These are phyloP conservation scores for Fraxinus excelsior DNA, from an alignment of 257 asterid species.

Conservation along the genomic window DNA sequence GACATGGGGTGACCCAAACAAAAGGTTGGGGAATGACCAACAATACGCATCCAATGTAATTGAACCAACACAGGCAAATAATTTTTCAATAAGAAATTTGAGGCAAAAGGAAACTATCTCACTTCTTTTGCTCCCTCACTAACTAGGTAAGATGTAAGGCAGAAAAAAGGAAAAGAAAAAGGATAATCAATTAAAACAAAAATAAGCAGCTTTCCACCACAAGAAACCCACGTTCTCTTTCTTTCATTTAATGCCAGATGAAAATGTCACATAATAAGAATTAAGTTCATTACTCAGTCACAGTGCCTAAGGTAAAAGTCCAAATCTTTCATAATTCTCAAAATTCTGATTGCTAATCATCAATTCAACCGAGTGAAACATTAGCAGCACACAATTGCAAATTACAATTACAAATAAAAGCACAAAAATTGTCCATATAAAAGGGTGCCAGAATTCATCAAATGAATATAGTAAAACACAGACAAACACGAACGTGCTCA, in stretches of 20 bases:
- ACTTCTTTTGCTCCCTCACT: neutral
- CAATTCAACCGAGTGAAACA: neutral
- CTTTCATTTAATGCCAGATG: neutral
- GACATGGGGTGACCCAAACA: too few species aligned
- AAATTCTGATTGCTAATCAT: neutral
- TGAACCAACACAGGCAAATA: neutral
- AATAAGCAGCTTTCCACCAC: neutral
- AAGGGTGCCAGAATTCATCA: neutral
- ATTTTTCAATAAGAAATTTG: neutral
- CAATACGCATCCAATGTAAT: neutral
- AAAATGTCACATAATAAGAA: neutral
- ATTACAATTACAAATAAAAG: neutral
- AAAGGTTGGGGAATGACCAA: neutral
- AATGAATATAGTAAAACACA: neutral
- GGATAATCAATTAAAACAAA: neutral
- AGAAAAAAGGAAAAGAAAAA: neutral
- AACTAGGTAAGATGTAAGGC: neutral
- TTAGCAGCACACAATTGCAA: neutral
- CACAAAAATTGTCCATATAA: neutral
- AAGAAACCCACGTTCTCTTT: neutral
- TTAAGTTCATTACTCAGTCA: neutral
- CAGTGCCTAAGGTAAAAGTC: neutral
- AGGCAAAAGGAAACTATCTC: neutral
- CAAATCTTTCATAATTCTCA: neutral
- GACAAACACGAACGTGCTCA: neutral